Evolutionary conservation across 768 basidiomycete genomes (phyloP).

Genomic region (Tylopilus subfusipes): DNA sequence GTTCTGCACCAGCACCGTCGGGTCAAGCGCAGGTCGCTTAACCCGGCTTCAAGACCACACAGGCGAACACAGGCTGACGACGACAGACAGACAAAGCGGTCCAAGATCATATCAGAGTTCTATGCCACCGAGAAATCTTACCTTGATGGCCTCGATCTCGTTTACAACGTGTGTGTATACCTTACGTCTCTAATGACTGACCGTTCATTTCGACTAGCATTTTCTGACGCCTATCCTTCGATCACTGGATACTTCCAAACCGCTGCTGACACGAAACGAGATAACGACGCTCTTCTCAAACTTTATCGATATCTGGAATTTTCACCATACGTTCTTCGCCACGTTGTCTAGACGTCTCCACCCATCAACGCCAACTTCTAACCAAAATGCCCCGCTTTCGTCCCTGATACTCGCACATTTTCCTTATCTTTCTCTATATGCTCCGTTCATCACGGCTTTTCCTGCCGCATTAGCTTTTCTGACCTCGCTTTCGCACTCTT

Average conservation of each 20-base stretch:
- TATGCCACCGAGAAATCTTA: slow-evolving; percentile 80
- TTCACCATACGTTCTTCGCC: slow-evolving; percentile 71
- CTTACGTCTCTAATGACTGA: background rate
- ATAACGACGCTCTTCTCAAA: slow-evolving; percentile 80
- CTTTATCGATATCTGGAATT: slow-evolving; percentile 89
- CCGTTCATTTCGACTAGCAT: slow-evolving; percentile 45
- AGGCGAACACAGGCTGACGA: slow-evolving; percentile 44
- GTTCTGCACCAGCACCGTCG: slow-evolving; percentile 28
- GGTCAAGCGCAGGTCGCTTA: slow-evolving; percentile 35
- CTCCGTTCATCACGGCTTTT: slow-evolving; percentile 79
- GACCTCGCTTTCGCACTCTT: slow-evolving; percentile 46
- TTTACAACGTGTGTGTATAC: slow-evolving; percentile 61
- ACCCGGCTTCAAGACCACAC: slow-evolving; percentile 18
- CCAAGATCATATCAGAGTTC: slow-evolving; percentile 76
- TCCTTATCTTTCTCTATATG: slow-evolving; percentile 85
- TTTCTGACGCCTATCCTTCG: slow-evolving; percentile 78
- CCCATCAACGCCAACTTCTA: slow-evolving; percentile 16
- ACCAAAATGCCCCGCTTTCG: slow-evolving; percentile 44
- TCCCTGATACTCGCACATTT: slow-evolving; percentile 74
- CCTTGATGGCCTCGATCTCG: slow-evolving; percentile 75
- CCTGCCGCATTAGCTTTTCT: slow-evolving; percentile 61
- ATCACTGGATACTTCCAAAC: slow-evolving; percentile 64
- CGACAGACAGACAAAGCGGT: slow-evolving; percentile 51
- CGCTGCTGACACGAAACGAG: slow-evolving; percentile 64
- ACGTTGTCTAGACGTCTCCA: slow-evolving; percentile 48